Base-by-base conservation (phyloP, 306 rosid genomes). In the Amphicarpaea edgeworthii region DNA sequence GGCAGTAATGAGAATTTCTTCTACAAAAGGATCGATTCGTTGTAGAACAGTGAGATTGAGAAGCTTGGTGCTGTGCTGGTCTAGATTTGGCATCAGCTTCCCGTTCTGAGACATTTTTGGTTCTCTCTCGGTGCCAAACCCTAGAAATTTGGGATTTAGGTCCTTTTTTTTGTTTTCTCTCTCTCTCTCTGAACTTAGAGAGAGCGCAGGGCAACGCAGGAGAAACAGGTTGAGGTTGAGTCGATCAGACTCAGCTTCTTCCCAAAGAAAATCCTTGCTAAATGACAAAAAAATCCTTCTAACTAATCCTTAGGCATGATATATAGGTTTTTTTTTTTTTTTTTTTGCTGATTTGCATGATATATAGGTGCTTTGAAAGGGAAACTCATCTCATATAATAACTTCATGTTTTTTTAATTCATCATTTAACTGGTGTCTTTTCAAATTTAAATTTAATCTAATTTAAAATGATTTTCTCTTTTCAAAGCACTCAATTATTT, bases 21-120 rank as follows among this genome's bases (percentile, higher is more conserved):
- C 88, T 2, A 85, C 91, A 38, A 82, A 87, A 15, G 91, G 87
- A 57, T 87, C 91, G 79, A 85, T 84, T 54, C 91, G 86, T 65
- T 87, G 91, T 16, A 87, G 87, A 51, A 87, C 91, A 20, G 88
- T 85, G 41, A 87, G 91, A 49, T 87, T 87, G 55, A 84, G 91
- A 73, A 87, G 84, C 82, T 87, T 87, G 0, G 88, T 87, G 78
- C 82, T 87, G 24, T 87, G 91, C 53, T 84, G 87, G 78, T 85
- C 88, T 3, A 87, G 85, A 82, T 87, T 87, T 1, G 91, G 91
- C 88, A 80, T 87, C 65, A 87, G 57, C 74, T 87, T 87, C 65
- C 88, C 88, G 72, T 78, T 85, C 80, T 87, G 88, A 73, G 88
- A 77, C 91, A 87, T 87, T 30, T 9, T 43, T 40, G 41, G 16